Conservation (phyloP, 192 early-diverging fungal species). For the Backusella tuberculispora region DNA sequence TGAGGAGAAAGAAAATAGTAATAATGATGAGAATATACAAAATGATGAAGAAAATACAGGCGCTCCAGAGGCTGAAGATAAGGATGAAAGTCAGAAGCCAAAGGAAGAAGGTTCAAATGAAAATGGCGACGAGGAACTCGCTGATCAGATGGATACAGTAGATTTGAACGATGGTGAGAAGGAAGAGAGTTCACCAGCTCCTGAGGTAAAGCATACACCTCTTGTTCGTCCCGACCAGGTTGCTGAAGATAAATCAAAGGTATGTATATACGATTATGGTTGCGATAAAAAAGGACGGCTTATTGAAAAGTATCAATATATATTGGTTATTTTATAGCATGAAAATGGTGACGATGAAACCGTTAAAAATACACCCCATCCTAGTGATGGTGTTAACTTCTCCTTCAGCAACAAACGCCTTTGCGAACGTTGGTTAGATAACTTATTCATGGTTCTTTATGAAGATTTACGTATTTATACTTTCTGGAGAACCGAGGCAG, state of each 20-base stretch:
- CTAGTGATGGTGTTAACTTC: conserved; percentile 56
- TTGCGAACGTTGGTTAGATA: conserved; percentile 99
- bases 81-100: conserved; percentile 36
- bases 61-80: conserved; percentile 33
- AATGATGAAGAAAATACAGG: conserved; percentile 31
- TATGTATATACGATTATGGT: conserved; percentile 2
- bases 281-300: background rate
- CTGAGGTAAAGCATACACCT: conserved; percentile 34
- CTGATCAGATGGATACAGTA: conserved; percentile 47
- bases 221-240: conserved; percentile 47
- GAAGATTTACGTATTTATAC: conserved; percentile 95
- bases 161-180: conserved; percentile 40
- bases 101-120: conserved; percentile 35
- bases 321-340: conserved; percentile 6
- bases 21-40: background rate
- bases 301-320: background rate
- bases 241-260: conserved; percentile 54
- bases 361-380: background rate
- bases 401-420: conserved; percentile 93
- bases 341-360: background rate
- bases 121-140: conserved; percentile 28
- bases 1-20: conserved; percentile 33
- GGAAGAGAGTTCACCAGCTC: background rate
- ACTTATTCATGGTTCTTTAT: conserved; percentile 98
- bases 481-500: conserved; percentile 85